Conservation (phyloP, 2,329 filamentous ascomycete species). For the Paecilomyces formosus region DNA sequence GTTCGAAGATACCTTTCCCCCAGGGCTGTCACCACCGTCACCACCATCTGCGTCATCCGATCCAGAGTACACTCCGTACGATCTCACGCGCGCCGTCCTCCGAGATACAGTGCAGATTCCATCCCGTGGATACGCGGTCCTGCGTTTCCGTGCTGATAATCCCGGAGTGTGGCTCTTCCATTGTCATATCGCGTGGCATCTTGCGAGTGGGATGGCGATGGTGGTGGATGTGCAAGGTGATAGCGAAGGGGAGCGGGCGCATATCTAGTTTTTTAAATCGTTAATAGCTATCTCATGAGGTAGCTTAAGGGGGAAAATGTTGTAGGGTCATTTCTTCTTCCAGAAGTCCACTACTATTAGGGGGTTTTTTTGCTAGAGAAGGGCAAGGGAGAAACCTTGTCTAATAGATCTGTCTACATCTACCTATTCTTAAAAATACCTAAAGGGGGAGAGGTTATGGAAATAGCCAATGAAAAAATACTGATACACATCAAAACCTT, state of each 20-base stretch:
- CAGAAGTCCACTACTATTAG: too few species aligned
- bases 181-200: constrained; percentile 69
- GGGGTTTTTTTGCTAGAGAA: too few species aligned
- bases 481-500: neutral
- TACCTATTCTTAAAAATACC: too few species aligned
- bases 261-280: neutral
- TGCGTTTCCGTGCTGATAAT: constrained; percentile 37
- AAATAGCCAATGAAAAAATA: neutral
- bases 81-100: constrained; percentile 7
- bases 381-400: too few species aligned
- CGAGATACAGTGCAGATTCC: constrained; percentile 10
- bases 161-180: constrained; percentile 59
- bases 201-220: constrained; percentile 38
- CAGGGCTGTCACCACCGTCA: constrained; percentile 6
- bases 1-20: constrained; percentile 15
- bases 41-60: constrained; percentile 2
- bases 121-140: constrained; percentile 50
- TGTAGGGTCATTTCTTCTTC: neutral
- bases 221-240: constrained; percentile 23
- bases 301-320: constrained; percentile 1
- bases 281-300: neutral
- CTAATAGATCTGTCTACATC: too few species aligned
- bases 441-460: too few species aligned
- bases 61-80: constrained; percentile 2
- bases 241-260: constrained; percentile 9